phyloP scores from a whole-genome alignment of 257 asterid species.

The Rehmannia glutinosa region DNA sequence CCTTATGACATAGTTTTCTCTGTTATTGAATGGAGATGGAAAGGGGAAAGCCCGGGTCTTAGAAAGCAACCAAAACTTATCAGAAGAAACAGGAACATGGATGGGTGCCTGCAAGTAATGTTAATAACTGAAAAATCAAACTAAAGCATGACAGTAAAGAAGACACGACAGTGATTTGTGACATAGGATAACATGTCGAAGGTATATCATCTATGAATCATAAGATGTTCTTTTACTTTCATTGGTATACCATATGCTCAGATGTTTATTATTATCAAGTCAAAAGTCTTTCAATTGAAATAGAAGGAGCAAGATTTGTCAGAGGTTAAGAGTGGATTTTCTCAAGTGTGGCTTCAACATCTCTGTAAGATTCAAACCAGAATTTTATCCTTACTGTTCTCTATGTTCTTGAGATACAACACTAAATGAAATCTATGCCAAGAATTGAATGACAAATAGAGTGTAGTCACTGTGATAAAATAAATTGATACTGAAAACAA shows the following conservation, averaged over 20 bases:
- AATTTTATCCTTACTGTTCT: not conserved
- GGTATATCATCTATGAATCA: constrained; percentile 2
- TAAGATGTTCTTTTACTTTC: not conserved
- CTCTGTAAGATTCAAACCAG: not conserved
- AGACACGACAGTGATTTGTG: not conserved
- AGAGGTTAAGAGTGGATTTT: not conserved
- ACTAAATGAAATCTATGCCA: not conserved
- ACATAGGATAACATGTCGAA: constrained; percentile 1
- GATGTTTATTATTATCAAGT: not conserved
- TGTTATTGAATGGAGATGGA: constrained; percentile 85
- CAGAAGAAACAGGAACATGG: constrained; percentile 85
- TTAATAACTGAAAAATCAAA: not conserved
- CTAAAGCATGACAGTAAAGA: not conserved
- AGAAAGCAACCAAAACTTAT: constrained; percentile 85
- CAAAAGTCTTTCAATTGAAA: not conserved
- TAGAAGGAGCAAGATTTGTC: not conserved
- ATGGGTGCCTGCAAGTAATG: constrained; percentile 73
- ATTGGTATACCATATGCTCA: not conserved
- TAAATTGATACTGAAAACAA: not conserved
- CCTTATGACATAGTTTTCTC: constrained; percentile 94
- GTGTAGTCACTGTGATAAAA: not conserved
- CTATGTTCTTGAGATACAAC: constrained; percentile 6
- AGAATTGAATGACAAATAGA: not conserved
- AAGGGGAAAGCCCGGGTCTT: constrained; percentile 58
- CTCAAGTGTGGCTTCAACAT: not conserved